These are phyloP conservation scores for Zasmidium angulare DNA, from an alignment of 2,329 filamentous ascomycete species.

Conservation along the genomic window DNA sequence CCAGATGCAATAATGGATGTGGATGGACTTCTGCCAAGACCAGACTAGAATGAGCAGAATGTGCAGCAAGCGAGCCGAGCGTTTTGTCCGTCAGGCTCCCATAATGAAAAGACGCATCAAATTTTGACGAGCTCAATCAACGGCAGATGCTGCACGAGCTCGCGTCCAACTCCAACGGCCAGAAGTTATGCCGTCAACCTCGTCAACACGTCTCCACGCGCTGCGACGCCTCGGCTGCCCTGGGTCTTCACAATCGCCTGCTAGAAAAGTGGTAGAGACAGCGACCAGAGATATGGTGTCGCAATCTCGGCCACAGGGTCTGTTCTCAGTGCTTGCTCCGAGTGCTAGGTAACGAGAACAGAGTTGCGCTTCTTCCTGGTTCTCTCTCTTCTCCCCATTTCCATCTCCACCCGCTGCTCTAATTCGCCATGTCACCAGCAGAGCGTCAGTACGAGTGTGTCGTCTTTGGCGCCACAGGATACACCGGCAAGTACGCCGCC, in stretches of 20 bases:
- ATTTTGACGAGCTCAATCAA: not conserved
- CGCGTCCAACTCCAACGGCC: slow-evolving; percentile 1
- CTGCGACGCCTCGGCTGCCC: not conserved
- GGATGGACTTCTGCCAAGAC: not conserved
- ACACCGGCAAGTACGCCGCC: slow-evolving; percentile 75
- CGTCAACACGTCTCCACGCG: slow-evolving; percentile 1
- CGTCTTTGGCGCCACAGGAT: slow-evolving; percentile 71
- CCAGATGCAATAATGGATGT: not conserved
- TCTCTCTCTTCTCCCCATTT: slow-evolving; percentile 1
- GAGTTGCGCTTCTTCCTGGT: not conserved
- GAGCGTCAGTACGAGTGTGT: slow-evolving; percentile 62
- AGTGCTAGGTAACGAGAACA: slow-evolving; percentile 12
- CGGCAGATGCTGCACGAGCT: slow-evolving; percentile 7
- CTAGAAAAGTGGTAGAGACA: not conserved
- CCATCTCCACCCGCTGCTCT: not conserved
- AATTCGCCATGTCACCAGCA: slow-evolving; percentile 38
- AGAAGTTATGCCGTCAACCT: not conserved
- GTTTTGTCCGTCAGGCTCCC: not conserved
- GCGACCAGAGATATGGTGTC: not conserved
- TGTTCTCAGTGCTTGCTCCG: slow-evolving; percentile 1
- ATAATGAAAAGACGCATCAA: not conserved
- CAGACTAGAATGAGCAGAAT: not conserved
- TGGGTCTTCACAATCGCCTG: not conserved
- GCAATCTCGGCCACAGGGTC: not conserved
- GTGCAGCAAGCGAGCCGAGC: not conserved